phyloP scores from a whole-genome alignment of 441 rosid genomes.

The Pelargonium myrrhifolium region DNA sequence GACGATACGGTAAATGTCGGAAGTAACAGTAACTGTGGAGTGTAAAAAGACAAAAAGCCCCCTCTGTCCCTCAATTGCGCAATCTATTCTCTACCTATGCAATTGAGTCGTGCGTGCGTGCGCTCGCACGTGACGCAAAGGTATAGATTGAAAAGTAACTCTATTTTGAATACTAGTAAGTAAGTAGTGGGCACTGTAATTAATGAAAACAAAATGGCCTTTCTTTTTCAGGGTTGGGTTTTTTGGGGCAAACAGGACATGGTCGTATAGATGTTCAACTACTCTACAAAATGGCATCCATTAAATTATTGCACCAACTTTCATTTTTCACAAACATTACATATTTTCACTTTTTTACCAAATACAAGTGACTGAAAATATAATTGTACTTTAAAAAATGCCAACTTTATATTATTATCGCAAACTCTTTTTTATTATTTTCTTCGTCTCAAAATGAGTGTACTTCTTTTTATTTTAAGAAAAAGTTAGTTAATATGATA shows the following conservation, averaged over 20 bases:
- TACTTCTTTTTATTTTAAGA: no score
- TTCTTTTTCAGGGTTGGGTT: neutral
- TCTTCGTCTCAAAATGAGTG: no score
- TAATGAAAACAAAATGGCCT: neutral
- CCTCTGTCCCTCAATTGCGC: neutral
- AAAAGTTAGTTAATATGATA: no score
- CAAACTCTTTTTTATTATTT: no score
- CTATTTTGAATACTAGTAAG: no score
- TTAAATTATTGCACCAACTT: no score
- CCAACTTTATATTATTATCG: no score
- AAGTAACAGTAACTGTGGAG: neutral
- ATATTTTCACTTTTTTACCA: no score
- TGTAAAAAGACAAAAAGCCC: neutral
- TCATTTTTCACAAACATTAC: neutral
- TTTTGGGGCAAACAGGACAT: neutral
- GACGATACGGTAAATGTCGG: no score
- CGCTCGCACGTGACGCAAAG: neutral
- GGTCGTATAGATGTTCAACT: neutral
- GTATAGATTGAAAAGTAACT: neutral
- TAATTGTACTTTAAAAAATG: no score
- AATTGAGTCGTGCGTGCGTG: no score
- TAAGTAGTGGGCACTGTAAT: neutral
- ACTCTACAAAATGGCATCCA: neutral
- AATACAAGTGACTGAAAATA: no score
- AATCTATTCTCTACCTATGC: neutral